phyloP scores from a whole-genome alignment of 768 basidiomycete species.

The Leccinum uliginosum region DNA sequence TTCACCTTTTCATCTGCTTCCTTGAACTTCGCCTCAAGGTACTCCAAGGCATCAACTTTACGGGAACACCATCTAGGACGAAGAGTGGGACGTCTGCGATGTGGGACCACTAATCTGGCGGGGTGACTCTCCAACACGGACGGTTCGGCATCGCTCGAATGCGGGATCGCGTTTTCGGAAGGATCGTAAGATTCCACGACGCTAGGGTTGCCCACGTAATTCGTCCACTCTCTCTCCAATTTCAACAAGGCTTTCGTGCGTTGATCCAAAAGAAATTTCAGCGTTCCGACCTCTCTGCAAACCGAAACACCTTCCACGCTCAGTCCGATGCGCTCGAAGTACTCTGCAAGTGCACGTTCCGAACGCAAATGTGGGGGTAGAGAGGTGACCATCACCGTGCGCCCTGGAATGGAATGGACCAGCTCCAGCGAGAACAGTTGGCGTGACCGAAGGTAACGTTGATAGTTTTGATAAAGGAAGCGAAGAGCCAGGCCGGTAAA shows the following conservation, averaged over 20 bases:
- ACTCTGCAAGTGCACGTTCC: constrained; percentile 84
- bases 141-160: constrained; percentile 46
- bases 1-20: constrained; percentile 82
- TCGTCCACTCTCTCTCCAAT: constrained; percentile 82
- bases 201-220: constrained; percentile 93
- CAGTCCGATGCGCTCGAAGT: constrained; percentile 86
- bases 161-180: constrained; percentile 47
- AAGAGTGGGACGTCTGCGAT: constrained; percentile 70
- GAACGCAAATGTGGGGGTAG: constrained; percentile 82
- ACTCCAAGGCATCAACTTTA: constrained; percentile 87
- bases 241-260: constrained; percentile 76
- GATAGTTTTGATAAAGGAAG: constrained; percentile 86
- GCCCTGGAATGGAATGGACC: constrained; percentile 90
- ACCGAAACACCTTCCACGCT: constrained; percentile 91
- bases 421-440: constrained; percentile 94
- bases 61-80: constrained; percentile 69
- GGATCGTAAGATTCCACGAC: constrained; percentile 79
- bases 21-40: constrained; percentile 74
- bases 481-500: constrained; percentile 86
- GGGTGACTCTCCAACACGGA: constrained; percentile 51
- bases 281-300: constrained; percentile 72
- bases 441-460: constrained; percentile 81
- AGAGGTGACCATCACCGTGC: constrained; percentile 84
- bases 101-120: constrained; percentile 64
- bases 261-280: constrained; percentile 70